These are phyloP conservation scores for Chondrus crispus DNA, from an alignment of 23 red algal genomes.

Conservation along the genomic window DNA sequence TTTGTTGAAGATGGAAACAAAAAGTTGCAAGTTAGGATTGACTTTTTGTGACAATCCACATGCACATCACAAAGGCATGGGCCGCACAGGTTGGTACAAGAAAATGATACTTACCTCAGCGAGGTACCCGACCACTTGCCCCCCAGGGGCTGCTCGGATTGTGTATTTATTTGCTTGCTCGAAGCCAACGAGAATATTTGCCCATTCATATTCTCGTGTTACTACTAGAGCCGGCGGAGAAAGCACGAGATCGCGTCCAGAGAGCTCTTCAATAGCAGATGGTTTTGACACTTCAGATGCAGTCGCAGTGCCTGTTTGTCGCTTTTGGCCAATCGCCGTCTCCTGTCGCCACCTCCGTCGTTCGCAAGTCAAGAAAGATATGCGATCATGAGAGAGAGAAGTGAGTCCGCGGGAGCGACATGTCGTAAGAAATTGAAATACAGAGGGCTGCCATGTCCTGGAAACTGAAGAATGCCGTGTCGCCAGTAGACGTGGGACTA, in stretches of 20 bases:
- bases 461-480: too few species aligned
- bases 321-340: too few species aligned
- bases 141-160: constrained; percentile 80
- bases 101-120: constrained; percentile 61
- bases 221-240: constrained; percentile 87
- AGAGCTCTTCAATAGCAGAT: constrained; percentile 1
- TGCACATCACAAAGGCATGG: not conserved
- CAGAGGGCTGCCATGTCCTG: too few species aligned
- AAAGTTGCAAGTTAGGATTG: not conserved
- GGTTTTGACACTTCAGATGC: not conserved
- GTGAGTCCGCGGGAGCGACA: too few species aligned
- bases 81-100: not conserved
- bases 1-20: constrained; percentile 6
- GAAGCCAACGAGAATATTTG: constrained; percentile 90
- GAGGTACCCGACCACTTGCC: constrained; percentile 83
- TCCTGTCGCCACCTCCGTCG: too few species aligned
- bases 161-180: constrained; percentile 99
- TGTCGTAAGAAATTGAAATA: too few species aligned
- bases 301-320: too few species aligned
- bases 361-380: too few species aligned
- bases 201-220: constrained; percentile 93
- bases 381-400: too few species aligned
- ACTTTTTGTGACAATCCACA: not conserved
- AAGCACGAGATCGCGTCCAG: constrained; percentile 32
- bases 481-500: too few species aligned